These are phyloP conservation scores for Canna indica DNA, from an alignment of 176 grass and related monocot genomes.

Conservation along the genomic window DNA sequence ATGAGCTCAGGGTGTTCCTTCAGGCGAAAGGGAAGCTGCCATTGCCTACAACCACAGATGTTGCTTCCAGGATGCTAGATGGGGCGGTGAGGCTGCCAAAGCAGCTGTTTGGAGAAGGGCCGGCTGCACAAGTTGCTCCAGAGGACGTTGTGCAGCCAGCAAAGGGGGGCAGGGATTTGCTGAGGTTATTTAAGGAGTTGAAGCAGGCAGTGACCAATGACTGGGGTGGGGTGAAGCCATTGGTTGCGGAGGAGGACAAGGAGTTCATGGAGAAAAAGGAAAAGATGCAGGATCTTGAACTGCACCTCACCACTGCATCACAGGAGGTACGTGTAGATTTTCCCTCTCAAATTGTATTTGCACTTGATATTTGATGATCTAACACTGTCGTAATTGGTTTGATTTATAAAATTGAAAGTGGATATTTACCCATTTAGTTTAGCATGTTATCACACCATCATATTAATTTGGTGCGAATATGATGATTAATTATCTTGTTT, in stretches of 20 bases:
- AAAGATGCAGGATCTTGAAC: conserved; percentile 78
- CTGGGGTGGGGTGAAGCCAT: conserved; percentile 65
- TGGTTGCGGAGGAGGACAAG: conserved; percentile 81
- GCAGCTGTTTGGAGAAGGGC: conserved; percentile 60
- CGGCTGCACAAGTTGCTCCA: conserved; percentile 24
- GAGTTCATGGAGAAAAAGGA: conserved; percentile 76
- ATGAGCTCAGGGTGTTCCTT: conserved; percentile 84
- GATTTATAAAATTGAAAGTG: background rate
- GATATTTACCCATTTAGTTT: background rate
- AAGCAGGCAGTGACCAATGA: conserved; percentile 74
- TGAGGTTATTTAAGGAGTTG: conserved; percentile 90
- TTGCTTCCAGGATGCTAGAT: conserved; percentile 83
- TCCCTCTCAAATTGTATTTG: background rate
- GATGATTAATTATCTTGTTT: background rate
- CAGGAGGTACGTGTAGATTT: conserved; percentile 41
- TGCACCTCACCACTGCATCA: conserved; percentile 54
- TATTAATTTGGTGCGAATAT: background rate
- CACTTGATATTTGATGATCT: background rate
- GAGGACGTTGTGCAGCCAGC: conserved; percentile 94
- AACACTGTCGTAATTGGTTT: background rate
- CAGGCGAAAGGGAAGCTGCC: conserved; percentile 84
- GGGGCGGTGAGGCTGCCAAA: conserved; percentile 62
- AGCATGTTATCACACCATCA: background rate
- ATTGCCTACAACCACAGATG: conserved; percentile 62
- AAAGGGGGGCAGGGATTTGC: conserved; percentile 81